Percentiles rank a stretch among this genome's conserved stretches.
Conservation (phyloP, 306 rosid genomes). For the Sicyos edulis region DNA sequence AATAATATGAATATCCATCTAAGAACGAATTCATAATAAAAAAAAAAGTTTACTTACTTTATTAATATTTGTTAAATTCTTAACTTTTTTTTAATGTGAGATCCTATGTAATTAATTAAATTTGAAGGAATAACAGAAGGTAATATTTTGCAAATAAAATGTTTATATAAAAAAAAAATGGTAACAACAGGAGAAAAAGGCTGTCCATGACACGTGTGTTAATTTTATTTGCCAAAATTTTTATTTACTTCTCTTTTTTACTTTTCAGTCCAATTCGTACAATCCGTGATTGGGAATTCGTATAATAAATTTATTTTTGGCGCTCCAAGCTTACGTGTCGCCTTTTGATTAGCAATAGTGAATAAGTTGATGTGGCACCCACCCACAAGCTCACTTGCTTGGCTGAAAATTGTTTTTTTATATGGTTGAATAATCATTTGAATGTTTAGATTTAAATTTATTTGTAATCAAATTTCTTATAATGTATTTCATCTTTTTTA, state of each 20-base stretch:
- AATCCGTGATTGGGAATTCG: slow-evolving; percentile 3
- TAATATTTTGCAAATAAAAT: not conserved
- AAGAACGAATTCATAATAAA: no score
- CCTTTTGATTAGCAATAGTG: no score
- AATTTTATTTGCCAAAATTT: not conserved
- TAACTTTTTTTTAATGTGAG: no score
- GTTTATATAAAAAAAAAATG: not conserved
- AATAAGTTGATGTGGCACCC: not conserved
- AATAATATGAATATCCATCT: no score
- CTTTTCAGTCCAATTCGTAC: not conserved
- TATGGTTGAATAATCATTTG: no score
- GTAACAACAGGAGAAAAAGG: not conserved
- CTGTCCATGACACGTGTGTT: slow-evolving; percentile 9
- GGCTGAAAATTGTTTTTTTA: not conserved
- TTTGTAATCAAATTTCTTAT: no score
- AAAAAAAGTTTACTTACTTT: no score
- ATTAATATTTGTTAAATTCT: no score
- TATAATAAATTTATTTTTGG: not conserved
- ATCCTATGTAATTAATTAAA: no score
- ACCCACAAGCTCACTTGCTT: not conserved
- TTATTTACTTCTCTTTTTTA: no score
- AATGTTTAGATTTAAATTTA: no score
- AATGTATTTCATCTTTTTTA: no score
- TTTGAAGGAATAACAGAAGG: not conserved
- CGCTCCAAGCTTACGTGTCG: not conserved